Conservation (phyloP, 192 early-diverging fungal species). For the Fimicolochytrium jonesii region DNA sequence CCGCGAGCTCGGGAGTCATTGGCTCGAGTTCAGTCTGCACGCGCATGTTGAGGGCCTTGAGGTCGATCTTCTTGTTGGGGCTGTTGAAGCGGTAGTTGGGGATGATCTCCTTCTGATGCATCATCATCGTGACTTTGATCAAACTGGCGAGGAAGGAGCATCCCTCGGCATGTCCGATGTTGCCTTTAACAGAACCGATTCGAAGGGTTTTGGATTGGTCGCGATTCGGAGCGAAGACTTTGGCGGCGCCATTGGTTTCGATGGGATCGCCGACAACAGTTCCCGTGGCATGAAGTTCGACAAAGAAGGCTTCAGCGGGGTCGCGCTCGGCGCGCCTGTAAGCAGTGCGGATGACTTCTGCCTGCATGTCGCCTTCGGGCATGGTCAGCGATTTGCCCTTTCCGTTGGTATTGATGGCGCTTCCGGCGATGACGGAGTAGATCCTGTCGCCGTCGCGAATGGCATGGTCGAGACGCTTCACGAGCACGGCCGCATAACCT, state of each 20-base stretch:
- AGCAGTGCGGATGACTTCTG: slow-evolving; percentile 8
- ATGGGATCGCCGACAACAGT: slow-evolving; percentile 36
- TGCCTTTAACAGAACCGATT: slow-evolving; percentile 28
- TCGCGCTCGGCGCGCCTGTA: slow-evolving; percentile 13
- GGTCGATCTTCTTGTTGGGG: slow-evolving; percentile 31
- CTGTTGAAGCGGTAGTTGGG: slow-evolving; percentile 24
- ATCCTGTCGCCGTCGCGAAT: slow-evolving; percentile 28
- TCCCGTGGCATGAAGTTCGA: slow-evolving; percentile 34
- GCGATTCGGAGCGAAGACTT: slow-evolving; percentile 12
- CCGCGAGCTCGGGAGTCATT: neutral
- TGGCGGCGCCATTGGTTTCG: slow-evolving; percentile 28
- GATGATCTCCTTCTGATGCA: slow-evolving; percentile 15
- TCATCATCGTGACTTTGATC: slow-evolving; percentile 30
- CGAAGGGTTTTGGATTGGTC: slow-evolving; percentile 8
- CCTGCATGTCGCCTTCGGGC: slow-evolving; percentile 25
- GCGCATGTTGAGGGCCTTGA: slow-evolving; percentile 10
- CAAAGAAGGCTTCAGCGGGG: slow-evolving; percentile 27
- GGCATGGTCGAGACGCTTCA: slow-evolving; percentile 34
- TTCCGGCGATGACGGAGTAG: slow-evolving; percentile 31
- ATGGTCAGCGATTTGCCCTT: slow-evolving; percentile 23
- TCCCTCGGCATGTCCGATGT: slow-evolving; percentile 32
- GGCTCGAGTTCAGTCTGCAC: slow-evolving; percentile 28
- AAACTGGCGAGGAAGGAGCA: slow-evolving; percentile 13
- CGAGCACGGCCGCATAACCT: slow-evolving; percentile 27
- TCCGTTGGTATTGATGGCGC: slow-evolving; percentile 33